phyloP scores from a whole-genome alignment of 495 filamentous ascomycete genomes.

The Podospora comata region DNA sequence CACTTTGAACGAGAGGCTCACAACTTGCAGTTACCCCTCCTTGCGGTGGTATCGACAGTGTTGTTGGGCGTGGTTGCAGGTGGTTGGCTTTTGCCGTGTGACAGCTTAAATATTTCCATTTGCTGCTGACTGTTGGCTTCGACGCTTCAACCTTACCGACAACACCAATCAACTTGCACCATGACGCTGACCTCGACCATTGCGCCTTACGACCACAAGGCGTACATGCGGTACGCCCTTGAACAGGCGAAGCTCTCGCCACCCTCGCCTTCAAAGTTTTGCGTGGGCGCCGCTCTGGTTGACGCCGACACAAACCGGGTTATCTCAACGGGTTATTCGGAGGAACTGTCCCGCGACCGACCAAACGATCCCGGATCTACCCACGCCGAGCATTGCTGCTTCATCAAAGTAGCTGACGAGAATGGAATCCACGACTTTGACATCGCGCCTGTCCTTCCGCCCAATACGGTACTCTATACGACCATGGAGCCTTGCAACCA shows the following conservation, averaged over 20 bases:
- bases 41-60: too few species aligned
- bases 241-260: constrained; percentile 64
- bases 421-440: constrained; percentile 39
- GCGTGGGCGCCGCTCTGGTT: constrained; percentile 75
- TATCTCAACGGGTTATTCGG: constrained; percentile 73
- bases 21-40: too few species aligned
- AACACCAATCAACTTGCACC: constrained; percentile 10
- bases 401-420: constrained; percentile 46
- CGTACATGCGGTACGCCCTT: constrained; percentile 64
- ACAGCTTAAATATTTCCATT: too few species aligned
- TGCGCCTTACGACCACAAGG: constrained; percentile 42
- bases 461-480: constrained; percentile 63
- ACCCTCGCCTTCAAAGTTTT: constrained; percentile 73
- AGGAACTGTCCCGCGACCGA: constrained; percentile 50
- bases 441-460: constrained; percentile 39
- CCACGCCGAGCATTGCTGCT: constrained; percentile 48
- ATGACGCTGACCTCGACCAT: neutral
- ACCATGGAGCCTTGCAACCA: constrained; percentile 83
- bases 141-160: too few species aligned
- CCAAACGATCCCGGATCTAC: constrained; percentile 40
- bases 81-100: too few species aligned
- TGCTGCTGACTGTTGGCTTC: too few species aligned
- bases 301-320: constrained; percentile 52
- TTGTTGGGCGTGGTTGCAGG: too few species aligned
- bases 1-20: too few species aligned